phyloP scores from a whole-genome alignment of 2,329 filamentous ascomycete genomes.

The Paecilomyces niveus region DNA sequence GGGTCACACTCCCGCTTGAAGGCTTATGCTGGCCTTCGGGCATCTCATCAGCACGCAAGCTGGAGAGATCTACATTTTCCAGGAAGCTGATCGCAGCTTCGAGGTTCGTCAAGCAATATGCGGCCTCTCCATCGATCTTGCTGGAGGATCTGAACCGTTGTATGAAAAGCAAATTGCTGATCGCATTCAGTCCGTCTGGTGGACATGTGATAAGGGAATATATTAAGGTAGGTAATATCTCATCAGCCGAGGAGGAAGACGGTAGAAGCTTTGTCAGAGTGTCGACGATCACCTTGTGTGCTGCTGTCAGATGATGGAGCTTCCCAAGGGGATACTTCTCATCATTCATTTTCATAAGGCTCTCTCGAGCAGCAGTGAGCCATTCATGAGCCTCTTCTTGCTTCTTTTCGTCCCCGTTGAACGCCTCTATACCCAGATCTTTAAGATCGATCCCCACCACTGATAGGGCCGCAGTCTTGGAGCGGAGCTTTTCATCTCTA shows the following conservation, averaged over 20 bases:
- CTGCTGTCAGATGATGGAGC: slow-evolving; percentile 76
- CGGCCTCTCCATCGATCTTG: slow-evolving; percentile 87
- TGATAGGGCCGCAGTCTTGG: slow-evolving; percentile 81
- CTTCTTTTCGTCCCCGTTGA: slow-evolving; percentile 51
- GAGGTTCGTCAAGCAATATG: slow-evolving; percentile 92
- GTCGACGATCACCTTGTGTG: slow-evolving; percentile 92
- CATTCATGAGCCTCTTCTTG: slow-evolving; percentile 65
- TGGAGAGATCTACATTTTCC: slow-evolving; percentile 89
- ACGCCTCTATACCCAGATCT: slow-evolving; percentile 74
- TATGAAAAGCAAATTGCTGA: slow-evolving; percentile 93
- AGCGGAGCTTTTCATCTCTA: slow-evolving; percentile 86
- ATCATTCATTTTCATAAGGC: slow-evolving; percentile 74
- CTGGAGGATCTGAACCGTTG: slow-evolving; percentile 80
- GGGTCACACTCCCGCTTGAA: slow-evolving; percentile 24
- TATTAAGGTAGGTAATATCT: slow-evolving; percentile 94
- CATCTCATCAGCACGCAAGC: slow-evolving; percentile 70
- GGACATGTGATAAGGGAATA: slow-evolving; percentile 90
- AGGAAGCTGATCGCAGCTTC: slow-evolving; percentile 93
- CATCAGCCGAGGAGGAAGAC: slow-evolving; percentile 82
- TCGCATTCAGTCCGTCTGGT: slow-evolving; percentile 75
- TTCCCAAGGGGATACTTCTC: slow-evolving; percentile 86
- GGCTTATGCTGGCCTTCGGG: slow-evolving; percentile 60
- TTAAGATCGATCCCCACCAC: slow-evolving; percentile 86
- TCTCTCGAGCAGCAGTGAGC: slow-evolving; percentile 63
- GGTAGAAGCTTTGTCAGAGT: slow-evolving; percentile 61